These are phyloP conservation scores for Aspergillus conjunctus DNA, from an alignment of 495 filamentous ascomycete genomes.

Conservation along the genomic window DNA sequence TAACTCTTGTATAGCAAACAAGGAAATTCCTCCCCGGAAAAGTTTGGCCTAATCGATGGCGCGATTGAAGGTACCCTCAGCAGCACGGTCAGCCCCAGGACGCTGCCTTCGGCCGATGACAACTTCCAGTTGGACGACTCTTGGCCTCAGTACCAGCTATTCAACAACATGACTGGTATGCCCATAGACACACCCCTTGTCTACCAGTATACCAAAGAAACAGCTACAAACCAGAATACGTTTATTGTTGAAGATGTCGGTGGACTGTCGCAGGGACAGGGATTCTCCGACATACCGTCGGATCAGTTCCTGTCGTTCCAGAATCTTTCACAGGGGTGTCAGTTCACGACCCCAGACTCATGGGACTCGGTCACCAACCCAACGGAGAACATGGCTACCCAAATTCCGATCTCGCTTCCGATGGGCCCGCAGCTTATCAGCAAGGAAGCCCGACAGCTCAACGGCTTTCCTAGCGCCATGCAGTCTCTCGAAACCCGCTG, in stretches of 20 bases:
- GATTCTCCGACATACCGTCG: conserved; percentile 36
- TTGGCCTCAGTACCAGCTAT: conserved; percentile 47
- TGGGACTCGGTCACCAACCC: conserved; percentile 34
- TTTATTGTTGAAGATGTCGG: conserved; percentile 48
- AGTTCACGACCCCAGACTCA: conserved; percentile 33
- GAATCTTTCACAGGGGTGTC: conserved; percentile 39
- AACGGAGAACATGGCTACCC: conserved; percentile 29
- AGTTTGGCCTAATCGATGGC: conserved; percentile 37
- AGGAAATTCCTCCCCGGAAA: conserved; percentile 37
- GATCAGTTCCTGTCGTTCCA: conserved; percentile 41
- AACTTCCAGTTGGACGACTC: conserved; percentile 47
- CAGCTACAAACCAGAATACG: conserved; percentile 30
- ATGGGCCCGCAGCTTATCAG: conserved; percentile 29
- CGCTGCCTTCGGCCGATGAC: conserved; percentile 47
- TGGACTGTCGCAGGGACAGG: conserved; percentile 38
- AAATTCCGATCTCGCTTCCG: conserved; percentile 26
- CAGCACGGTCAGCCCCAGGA: conserved; percentile 46
- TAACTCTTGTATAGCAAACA: conserved; percentile 26
- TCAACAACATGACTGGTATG: conserved; percentile 41
- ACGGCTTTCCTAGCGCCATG: conserved; percentile 33
- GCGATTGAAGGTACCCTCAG: conserved; percentile 41
- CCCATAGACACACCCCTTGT: conserved; percentile 42
- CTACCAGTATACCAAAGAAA: conserved; percentile 43
- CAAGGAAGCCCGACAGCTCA: conserved; percentile 28
- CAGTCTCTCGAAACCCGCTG: conserved; percentile 44